Percentiles rank a stretch among this genome's conserved stretches.
Evolutionary conservation across 768 basidiomycete species (phyloP).

Genomic region (Boletus coccyginus): DNA sequence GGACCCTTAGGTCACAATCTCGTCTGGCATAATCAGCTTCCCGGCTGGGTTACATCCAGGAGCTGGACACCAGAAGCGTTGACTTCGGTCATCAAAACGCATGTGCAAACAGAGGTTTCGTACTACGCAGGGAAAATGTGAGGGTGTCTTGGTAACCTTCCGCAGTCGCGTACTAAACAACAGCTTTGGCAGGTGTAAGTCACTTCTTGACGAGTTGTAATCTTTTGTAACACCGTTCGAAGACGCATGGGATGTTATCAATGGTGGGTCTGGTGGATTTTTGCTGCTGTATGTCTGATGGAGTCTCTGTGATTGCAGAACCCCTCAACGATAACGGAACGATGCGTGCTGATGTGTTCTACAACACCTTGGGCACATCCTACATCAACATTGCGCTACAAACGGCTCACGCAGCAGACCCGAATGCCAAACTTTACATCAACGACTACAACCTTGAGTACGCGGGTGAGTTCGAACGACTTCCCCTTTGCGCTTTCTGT

Average conservation of each 20-base stretch:
- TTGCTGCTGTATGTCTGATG: background rate
- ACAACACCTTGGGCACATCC: conserved; percentile 44
- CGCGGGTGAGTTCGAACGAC: conserved; percentile 14
- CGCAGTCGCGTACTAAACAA: background rate
- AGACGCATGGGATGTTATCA: conserved; percentile 24
- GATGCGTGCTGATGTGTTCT: conserved; percentile 52
- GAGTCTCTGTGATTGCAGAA: conserved; percentile 2
- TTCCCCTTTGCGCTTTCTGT: background rate
- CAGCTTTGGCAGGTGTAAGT: conserved; percentile 10
- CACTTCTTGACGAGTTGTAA: background rate
- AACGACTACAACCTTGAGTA: conserved; percentile 30
- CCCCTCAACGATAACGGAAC: conserved; percentile 55
- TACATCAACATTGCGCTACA: conserved; percentile 52
- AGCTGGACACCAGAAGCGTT: conserved; percentile 11
- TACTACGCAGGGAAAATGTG: conserved; percentile 15
- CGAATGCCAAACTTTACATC: conserved; percentile 33
- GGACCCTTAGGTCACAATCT: conserved; percentile 17
- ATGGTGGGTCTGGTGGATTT: conserved; percentile 5
- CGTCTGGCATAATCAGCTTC: conserved; percentile 18
- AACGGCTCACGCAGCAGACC: conserved; percentile 30
- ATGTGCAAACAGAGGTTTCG: conserved; percentile 17
- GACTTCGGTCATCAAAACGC: conserved; percentile 16
- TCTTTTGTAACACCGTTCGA: background rate
- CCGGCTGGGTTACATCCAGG: conserved; percentile 15
- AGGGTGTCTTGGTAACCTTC: background rate